These are phyloP conservation scores for Garcia nutans DNA, from an alignment of 345 rosid genomes.

Conservation along the genomic window DNA sequence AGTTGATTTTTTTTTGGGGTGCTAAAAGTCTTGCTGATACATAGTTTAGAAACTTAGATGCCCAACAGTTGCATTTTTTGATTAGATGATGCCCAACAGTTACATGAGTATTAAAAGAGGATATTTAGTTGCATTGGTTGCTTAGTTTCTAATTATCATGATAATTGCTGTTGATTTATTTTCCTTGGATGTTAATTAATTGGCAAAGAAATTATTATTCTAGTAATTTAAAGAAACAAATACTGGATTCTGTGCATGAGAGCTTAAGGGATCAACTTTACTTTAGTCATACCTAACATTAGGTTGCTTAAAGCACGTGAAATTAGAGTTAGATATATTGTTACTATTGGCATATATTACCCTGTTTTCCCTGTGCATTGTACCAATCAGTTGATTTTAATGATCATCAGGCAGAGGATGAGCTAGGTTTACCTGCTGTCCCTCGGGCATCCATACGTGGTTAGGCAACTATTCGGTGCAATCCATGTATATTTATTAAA, in stretches of 20 bases:
- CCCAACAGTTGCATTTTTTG: too few relatives aligned
- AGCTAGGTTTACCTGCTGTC: conserved; percentile 81
- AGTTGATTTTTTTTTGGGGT: background rate
- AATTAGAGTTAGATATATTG: background rate
- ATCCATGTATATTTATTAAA: background rate
- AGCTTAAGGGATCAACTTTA: too few relatives aligned
- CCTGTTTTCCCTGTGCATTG: background rate
- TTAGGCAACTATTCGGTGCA: conserved; percentile 20
- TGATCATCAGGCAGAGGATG: conserved; percentile 76
- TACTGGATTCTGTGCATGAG: too few relatives aligned
- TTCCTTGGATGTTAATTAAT: background rate
- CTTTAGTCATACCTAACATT: background rate
- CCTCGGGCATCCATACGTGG: conserved; percentile 82
- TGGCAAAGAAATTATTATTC: background rate
- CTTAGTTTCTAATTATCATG: background rate
- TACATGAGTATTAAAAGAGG: too few relatives aligned
- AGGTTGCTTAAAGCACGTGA: background rate
- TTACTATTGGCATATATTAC: background rate
- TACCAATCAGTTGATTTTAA: background rate
- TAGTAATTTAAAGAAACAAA: background rate
- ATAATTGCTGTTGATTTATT: background rate
- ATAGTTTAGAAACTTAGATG: too few relatives aligned
- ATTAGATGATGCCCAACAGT: too few relatives aligned
- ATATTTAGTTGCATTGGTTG: background rate
- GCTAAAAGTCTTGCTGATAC: background rate